phyloP scores from a whole-genome alignment of 495 filamentous ascomycete genomes.

The Penicillium flavigenum region DNA sequence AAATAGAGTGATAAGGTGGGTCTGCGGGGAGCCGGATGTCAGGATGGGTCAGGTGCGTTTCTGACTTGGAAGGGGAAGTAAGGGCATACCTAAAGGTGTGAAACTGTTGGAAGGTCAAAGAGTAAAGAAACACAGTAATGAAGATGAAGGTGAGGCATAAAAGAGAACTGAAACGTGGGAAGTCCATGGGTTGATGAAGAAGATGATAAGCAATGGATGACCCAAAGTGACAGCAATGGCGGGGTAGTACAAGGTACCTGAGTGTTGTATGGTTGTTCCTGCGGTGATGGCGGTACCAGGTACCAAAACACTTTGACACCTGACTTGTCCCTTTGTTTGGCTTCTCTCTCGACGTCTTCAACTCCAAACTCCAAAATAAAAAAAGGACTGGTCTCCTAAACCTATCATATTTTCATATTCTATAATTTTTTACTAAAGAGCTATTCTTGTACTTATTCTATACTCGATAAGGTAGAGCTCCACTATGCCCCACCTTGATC shows the following conservation, averaged over 20 bases:
- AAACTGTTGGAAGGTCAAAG: neutral
- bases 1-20: slow-evolving; percentile 17
- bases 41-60: slow-evolving; percentile 8
- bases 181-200: neutral
- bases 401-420: neutral
- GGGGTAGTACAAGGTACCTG: slow-evolving; percentile 13
- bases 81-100: neutral
- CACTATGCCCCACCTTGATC: slow-evolving; percentile 4
- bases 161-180: slow-evolving; percentile 3
- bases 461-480: neutral
- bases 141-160: neutral
- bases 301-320: neutral
- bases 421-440: no score
- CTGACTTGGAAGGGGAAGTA: slow-evolving; percentile 6
- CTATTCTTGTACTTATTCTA: neutral
- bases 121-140: neutral
- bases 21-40: slow-evolving; percentile 12
- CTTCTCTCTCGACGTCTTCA: neutral
- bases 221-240: slow-evolving; percentile 9
- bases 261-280: neutral
- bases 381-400: neutral
- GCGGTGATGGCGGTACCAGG: neutral
- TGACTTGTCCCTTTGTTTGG: neutral
- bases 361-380: neutral
- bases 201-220: slow-evolving; percentile 16